These are phyloP conservation scores for Sporothrix pseudoabietina DNA, from an alignment of 2,329 filamentous ascomycete genomes.

Conservation along the genomic window DNA sequence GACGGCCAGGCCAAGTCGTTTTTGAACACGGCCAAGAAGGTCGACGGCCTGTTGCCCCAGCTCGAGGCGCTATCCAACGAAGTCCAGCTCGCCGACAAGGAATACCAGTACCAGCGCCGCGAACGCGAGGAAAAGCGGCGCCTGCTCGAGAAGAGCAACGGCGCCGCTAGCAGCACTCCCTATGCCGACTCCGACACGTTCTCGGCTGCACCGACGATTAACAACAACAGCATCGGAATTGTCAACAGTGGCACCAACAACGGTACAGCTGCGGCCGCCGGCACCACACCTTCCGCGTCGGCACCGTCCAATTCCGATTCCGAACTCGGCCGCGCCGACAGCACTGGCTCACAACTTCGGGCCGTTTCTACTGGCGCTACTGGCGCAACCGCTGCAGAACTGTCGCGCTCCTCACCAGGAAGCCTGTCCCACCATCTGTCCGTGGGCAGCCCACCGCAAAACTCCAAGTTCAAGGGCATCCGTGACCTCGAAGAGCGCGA, in stretches of 20 bases:
- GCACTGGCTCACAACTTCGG: slow-evolving; percentile 69
- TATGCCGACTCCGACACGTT: slow-evolving; percentile 52
- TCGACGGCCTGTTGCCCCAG: slow-evolving; percentile 84
- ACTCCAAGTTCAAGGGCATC: slow-evolving; percentile 80
- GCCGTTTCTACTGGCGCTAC: slow-evolving; percentile 50
- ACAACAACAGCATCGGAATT: background rate
- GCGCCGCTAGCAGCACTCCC: background rate
- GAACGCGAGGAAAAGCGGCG: slow-evolving; percentile 94
- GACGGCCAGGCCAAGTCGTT: slow-evolving; percentile 86
- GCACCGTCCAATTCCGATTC: slow-evolving; percentile 59
- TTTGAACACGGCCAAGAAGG: slow-evolving; percentile 78
- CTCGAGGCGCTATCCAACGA: slow-evolving; percentile 85
- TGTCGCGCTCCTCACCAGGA: slow-evolving; percentile 62
- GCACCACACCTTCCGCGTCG: background rate
- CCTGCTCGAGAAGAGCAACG: slow-evolving; percentile 83
- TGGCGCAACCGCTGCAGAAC: slow-evolving; percentile 44
- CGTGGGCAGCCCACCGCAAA: slow-evolving; percentile 55
- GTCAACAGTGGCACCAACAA: background rate
- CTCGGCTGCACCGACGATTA: background rate
- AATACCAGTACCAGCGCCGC: slow-evolving; percentile 92
- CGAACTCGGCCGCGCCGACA: slow-evolving; percentile 73
- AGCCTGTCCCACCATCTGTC: slow-evolving; percentile 53
- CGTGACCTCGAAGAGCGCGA: slow-evolving; percentile 89
- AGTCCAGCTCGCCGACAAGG: slow-evolving; percentile 92
- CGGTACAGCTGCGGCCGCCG: slow-evolving; percentile 39